phyloP scores from a whole-genome alignment of 2,329 filamentous ascomycete genomes.

The Westerdykella sp. region DNA sequence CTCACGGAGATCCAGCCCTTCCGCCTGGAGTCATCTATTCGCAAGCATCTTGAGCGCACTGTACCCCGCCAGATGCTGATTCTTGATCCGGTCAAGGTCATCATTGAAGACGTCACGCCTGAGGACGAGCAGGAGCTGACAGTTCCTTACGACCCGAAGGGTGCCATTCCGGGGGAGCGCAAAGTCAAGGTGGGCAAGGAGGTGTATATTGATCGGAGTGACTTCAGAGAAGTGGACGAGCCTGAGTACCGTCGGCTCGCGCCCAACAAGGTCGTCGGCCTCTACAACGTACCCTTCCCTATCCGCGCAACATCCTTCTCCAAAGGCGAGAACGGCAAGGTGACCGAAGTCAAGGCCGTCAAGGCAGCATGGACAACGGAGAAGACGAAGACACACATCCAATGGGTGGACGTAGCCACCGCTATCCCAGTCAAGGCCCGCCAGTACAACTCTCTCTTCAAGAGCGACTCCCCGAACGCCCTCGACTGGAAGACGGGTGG shows the following conservation, averaged over 20 bases:
- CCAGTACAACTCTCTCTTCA: slow-evolving; percentile 78
- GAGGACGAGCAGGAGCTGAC: slow-evolving; percentile 63
- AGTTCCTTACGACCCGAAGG: slow-evolving; percentile 75
- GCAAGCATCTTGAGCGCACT: slow-evolving; percentile 78
- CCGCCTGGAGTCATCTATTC: slow-evolving; percentile 79
- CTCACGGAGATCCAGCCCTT: slow-evolving; percentile 71
- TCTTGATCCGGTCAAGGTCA: slow-evolving; percentile 74
- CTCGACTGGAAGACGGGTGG: slow-evolving; percentile 63
- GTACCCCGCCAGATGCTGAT: slow-evolving; percentile 87
- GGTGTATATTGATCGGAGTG: slow-evolving; percentile 76
- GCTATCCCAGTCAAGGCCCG: slow-evolving; percentile 60
- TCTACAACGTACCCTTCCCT: slow-evolving; percentile 64
- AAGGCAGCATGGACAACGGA: slow-evolving; percentile 57
- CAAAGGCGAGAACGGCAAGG: slow-evolving; percentile 59
- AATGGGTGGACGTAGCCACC: slow-evolving; percentile 73
- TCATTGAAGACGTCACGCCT: slow-evolving; percentile 69
- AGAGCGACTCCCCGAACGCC: slow-evolving; percentile 72
- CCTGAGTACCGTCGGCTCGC: slow-evolving; percentile 73
- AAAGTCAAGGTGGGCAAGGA: slow-evolving; percentile 63
- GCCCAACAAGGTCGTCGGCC: slow-evolving; percentile 66
- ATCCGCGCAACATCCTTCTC: slow-evolving; percentile 63
- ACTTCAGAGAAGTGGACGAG: slow-evolving; percentile 68
- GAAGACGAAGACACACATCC: slow-evolving; percentile 68
- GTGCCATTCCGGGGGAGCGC: slow-evolving; percentile 52
- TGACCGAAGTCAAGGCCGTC: slow-evolving; percentile 60